A percentile compares a stretch with the other conserved stretches of the same genome.
These are phyloP conservation scores for Pecoramyces ruminantium DNA, from an alignment of 192 early-diverging fungal genomes.

Conservation along the genomic window DNA sequence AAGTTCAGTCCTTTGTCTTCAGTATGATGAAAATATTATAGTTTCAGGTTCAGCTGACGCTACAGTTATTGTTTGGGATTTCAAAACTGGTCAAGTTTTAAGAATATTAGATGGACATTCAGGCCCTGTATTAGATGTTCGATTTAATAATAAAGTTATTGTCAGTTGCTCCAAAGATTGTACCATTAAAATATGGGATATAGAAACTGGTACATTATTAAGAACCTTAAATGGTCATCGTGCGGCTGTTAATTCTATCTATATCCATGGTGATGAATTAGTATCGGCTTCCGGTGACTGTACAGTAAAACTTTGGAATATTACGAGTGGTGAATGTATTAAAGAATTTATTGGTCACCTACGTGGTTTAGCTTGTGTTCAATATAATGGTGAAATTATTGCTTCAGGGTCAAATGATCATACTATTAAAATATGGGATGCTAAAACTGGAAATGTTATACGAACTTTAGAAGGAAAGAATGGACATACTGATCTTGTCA, in stretches of 20 bases:
- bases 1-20: conserved; percentile 73
- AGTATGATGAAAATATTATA: conserved; percentile 49
- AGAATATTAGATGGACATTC: conserved; percentile 28
- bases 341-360: conserved; percentile 53
- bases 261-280: conserved; percentile 37
- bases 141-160: conserved; percentile 40
- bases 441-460: conserved; percentile 4
- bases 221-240: conserved; percentile 48
- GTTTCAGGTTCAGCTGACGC: conserved; percentile 55
- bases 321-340: conserved; percentile 46
- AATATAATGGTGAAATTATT: conserved; percentile 70
- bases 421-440: conserved; percentile 56
- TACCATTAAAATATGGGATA: conserved; percentile 72
- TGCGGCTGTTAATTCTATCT: conserved; percentile 72
- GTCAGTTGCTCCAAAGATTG: conserved; percentile 88
- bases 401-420: conserved; percentile 73
- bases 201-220: conserved; percentile 38
- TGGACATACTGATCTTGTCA: conserved; percentile 52
- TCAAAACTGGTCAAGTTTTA: conserved; percentile 26
- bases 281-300: conserved; percentile 79
- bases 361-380: conserved; percentile 74
- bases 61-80: conserved; percentile 52
- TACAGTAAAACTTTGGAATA: conserved; percentile 69
- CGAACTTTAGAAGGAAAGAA: conserved; percentile 18
- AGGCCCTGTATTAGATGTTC: conserved; percentile 31